A percentile compares a stretch with the other conserved stretches of the same genome.
Conservation (phyloP, 2,329 filamentous ascomycete genomes). For the Ophiostoma montium region DNA sequence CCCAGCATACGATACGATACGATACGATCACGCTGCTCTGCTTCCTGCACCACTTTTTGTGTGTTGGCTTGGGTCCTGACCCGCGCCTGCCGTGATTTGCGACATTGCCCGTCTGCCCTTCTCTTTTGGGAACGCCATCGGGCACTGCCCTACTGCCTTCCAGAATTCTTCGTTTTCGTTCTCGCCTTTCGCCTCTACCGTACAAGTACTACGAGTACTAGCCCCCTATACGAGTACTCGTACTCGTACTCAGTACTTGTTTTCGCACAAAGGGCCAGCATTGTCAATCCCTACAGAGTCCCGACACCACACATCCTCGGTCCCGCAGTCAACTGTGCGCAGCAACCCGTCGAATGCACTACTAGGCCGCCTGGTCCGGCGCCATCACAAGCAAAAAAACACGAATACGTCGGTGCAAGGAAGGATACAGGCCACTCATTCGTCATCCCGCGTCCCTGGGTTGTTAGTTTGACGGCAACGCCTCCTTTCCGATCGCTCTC, state of each 20-base stretch:
- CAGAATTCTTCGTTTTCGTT: background rate
- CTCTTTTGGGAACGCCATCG: background rate
- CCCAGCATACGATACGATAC: background rate
- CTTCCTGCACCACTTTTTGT: conserved; percentile 1
- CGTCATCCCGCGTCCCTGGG: background rate
- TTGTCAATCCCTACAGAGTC: too few species aligned
- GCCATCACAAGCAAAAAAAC: background rate
- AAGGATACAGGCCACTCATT: too few species aligned
- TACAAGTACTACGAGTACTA: background rate
- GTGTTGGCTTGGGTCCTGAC: conserved; percentile 7
- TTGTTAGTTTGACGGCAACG: background rate
- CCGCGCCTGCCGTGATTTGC: background rate
- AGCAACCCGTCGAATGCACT: conserved; percentile 1
- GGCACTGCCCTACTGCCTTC: too few species aligned
- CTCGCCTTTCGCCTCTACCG: background rate
- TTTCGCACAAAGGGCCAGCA: too few species aligned
- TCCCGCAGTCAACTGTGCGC: background rate
- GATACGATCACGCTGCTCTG: conserved; percentile 3
- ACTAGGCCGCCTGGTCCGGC: background rate
- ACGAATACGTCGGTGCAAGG: background rate
- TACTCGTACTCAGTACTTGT: too few species aligned
- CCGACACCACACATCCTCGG: background rate
- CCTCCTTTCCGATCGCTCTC: conserved; percentile 2
- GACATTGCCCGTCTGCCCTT: background rate
- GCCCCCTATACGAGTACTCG: background rate